Evolutionary conservation across 352 stramenopile species (phyloP).

Genomic region (Phytophthora fragariaefolia): DNA sequence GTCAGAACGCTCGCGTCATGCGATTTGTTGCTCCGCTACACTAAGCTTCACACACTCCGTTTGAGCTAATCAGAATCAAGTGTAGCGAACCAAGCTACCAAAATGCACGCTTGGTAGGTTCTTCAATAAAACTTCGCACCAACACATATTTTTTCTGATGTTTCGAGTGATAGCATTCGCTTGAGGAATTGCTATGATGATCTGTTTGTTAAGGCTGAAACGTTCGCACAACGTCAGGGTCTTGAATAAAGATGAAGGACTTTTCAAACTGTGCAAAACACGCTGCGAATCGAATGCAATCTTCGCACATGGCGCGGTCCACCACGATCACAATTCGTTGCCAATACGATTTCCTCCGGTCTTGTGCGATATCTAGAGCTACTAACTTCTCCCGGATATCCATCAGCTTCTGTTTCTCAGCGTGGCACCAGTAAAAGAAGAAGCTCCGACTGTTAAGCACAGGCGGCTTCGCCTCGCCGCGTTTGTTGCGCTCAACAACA

Average conservation of each 20-base stretch:
- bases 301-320: constrained; percentile 75
- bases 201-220: constrained; percentile 39
- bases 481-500: constrained; percentile 65
- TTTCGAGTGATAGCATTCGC: background rate
- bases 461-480: constrained; percentile 39
- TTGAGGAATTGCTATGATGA: background rate
- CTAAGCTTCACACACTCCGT: no score
- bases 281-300: constrained; percentile 73
- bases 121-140: constrained; percentile 11
- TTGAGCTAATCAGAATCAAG: no score
- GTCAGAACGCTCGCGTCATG: no score
- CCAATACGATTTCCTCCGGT: constrained; percentile 46
- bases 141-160: background rate
- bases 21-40: no score
- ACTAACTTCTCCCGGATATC: constrained; percentile 73
- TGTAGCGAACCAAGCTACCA: no score
- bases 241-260: constrained; percentile 50
- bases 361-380: background rate
- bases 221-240: constrained; percentile 48
- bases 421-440: constrained; percentile 89
- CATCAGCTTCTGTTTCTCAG: constrained; percentile 87
- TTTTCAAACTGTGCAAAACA: constrained; percentile 54
- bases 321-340: constrained; percentile 62
- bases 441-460: constrained; percentile 87
- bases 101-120: constrained; percentile 26